A percentile compares a stretch with the other conserved stretches of the same genome.
Evolutionary conservation across 2,329 filamentous ascomycete species (phyloP).

Genomic region (Diaporthe ampelina): DNA sequence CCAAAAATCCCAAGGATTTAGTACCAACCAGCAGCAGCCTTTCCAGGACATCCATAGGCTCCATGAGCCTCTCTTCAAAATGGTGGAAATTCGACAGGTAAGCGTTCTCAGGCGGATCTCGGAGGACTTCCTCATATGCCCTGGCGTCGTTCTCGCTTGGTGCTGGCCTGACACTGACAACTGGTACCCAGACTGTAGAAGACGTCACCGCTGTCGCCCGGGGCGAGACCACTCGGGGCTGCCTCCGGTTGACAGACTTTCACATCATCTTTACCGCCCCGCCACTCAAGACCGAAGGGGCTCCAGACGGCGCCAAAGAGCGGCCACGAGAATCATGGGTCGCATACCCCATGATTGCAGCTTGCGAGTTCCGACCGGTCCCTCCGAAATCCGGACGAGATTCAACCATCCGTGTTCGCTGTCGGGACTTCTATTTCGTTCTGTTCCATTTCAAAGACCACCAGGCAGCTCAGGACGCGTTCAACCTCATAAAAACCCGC

Average conservation of each 20-base stretch:
- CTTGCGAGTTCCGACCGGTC: slow-evolving; percentile 83
- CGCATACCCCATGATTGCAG: slow-evolving; percentile 90
- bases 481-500: slow-evolving; percentile 84
- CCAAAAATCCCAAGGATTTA: not conserved
- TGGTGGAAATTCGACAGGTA: slow-evolving; percentile 47
- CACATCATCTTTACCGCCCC: slow-evolving; percentile 70
- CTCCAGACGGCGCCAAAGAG: slow-evolving; percentile 32
- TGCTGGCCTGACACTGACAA: slow-evolving; percentile 23
- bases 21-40: not conserved
- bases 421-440: slow-evolving; percentile 94
- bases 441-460: slow-evolving; percentile 89
- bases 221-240: slow-evolving; percentile 69
- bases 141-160: not conserved
- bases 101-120: not conserved
- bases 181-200: slow-evolving; percentile 63
- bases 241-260: slow-evolving; percentile 73
- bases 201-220: slow-evolving; percentile 72
- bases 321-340: slow-evolving; percentile 83
- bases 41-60: slow-evolving; percentile 32
- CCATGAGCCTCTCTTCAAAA: slow-evolving; percentile 34
- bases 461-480: slow-evolving; percentile 83
- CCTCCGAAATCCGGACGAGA: slow-evolving; percentile 77
- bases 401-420: slow-evolving; percentile 87
- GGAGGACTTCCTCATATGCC: not conserved
- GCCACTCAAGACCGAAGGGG: slow-evolving; percentile 46